A percentile compares a stretch with the other conserved stretches of the same genome.
Evolutionary conservation across 2,329 filamentous ascomycete species (phyloP).

Genomic region (Apiospora arundinis): DNA sequence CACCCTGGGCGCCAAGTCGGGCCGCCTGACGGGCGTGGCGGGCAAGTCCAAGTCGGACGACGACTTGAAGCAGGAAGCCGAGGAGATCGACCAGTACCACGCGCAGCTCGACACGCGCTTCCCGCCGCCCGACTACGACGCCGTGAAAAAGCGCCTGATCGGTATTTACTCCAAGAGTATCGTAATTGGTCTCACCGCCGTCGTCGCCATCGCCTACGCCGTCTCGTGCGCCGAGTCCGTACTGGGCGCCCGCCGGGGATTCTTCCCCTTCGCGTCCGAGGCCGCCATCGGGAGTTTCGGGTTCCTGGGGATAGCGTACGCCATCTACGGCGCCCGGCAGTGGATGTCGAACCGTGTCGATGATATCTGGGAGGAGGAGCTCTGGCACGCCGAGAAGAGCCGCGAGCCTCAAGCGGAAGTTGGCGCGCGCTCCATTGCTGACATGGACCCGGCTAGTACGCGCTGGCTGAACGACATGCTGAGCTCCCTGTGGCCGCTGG

Average conservation of each 20-base stretch:
- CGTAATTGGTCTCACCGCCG: neutral
- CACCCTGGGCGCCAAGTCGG: neutral
- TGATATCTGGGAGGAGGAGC: constrained; percentile 21
- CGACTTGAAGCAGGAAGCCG: neutral
- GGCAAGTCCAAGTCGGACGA: constrained; percentile 7
- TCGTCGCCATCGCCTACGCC: neutral
- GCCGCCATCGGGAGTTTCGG: neutral
- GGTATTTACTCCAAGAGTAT: constrained; percentile 16
- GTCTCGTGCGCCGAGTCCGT: neutral
- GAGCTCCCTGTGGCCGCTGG: constrained; percentile 11
- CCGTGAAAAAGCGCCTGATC: constrained; percentile 1
- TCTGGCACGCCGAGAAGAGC: constrained; percentile 14
- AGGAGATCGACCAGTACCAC: constrained; percentile 18
- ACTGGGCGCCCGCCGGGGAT: neutral
- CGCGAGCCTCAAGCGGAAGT: neutral
- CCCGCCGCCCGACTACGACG: constrained; percentile 18
- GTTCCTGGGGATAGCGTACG: constrained; percentile 4
- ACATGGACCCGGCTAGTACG: constrained; percentile 4
- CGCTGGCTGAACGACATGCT: constrained; percentile 20
- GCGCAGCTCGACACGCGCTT: constrained; percentile 10
- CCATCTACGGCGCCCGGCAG: constrained; percentile 10
- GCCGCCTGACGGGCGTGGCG: constrained; percentile 20
- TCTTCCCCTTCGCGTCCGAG: neutral
- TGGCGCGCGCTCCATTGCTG: neutral
- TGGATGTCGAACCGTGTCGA: constrained; percentile 19